phyloP scores from a whole-genome alignment of 176 grass and related monocot species.

The Pontederia paniculata region DNA sequence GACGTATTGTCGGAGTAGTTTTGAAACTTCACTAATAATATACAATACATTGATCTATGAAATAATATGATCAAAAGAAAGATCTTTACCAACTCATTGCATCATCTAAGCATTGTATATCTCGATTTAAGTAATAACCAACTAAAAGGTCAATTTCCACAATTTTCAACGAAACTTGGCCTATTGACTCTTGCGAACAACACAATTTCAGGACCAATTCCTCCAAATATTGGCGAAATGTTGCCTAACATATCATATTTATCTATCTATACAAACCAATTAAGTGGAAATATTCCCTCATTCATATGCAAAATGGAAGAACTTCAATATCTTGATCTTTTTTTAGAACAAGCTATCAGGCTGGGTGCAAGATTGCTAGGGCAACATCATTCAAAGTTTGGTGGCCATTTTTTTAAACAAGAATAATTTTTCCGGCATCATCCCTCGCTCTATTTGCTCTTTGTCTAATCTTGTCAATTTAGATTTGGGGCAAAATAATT shows the following conservation, averaged over 20 bases:
- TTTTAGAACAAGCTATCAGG: neutral
- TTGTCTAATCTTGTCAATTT: too few relatives aligned
- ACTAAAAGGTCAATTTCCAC: neutral
- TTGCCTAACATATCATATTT: neutral
- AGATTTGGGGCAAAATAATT: too few relatives aligned
- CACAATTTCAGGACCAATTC: neutral
- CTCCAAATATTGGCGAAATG: neutral
- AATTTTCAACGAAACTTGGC: neutral
- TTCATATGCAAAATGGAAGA: neutral
- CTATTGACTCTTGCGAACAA: neutral
- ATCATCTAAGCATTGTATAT: neutral
- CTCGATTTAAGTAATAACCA: constrained; percentile 11
- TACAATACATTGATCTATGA: neutral
- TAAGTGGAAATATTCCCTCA: neutral
- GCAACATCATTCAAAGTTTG: neutral
- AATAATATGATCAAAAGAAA: neutral
- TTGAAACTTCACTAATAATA: neutral
- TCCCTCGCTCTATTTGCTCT: neutral
- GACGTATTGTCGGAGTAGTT: constrained; percentile 9
- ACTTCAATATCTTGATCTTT: neutral
- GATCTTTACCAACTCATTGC: neutral
- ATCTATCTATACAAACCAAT: neutral
- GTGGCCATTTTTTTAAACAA: neutral
- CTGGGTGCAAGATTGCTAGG: neutral
- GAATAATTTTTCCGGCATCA: neutral